phyloP scores from a whole-genome alignment of 1,284 basidiomycete species.

The Rhodotorula sp. region DNA sequence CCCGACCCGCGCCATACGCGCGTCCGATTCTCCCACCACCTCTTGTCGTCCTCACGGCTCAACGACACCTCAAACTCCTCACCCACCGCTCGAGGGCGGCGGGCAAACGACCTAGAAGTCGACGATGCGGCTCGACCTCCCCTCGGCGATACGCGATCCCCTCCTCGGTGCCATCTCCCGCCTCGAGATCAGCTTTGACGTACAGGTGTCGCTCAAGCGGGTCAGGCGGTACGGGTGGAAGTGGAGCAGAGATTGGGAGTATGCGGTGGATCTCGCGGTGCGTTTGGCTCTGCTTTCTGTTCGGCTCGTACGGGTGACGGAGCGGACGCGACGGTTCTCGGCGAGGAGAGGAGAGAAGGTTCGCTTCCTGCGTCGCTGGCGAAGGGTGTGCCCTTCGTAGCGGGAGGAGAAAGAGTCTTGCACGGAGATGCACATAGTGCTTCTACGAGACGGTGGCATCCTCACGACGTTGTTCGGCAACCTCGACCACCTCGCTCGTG shows the following conservation, averaged over 20 bases:
- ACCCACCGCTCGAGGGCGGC: neutral
- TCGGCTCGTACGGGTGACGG: neutral
- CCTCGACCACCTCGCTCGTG: too few species aligned
- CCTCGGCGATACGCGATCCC: conserved; percentile 10
- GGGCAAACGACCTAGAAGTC: neutral
- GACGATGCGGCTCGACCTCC: conserved; percentile 24
- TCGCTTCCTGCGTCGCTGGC: neutral
- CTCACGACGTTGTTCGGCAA: too few species aligned
- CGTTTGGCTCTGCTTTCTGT: neutral
- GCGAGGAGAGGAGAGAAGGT: neutral
- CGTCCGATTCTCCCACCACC: neutral
- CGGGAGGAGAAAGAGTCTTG: too few species aligned
- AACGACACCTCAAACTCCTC: neutral
- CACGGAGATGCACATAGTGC: too few species aligned
- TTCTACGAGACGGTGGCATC: too few species aligned
- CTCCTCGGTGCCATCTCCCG: conserved; percentile 29
- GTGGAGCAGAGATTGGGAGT: conserved; percentile 29
- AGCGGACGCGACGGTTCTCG: neutral
- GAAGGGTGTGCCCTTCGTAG: neutral
- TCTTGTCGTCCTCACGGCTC: neutral
- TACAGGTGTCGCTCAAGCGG: conserved; percentile 20
- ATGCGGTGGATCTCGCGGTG: conserved; percentile 7
- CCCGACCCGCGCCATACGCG: neutral
- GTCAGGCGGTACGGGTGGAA: conserved; percentile 32
- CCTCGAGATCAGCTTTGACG: conserved; percentile 39